phyloP scores from a whole-genome alignment of 768 basidiomycete species.

The Serendipita sp. region DNA sequence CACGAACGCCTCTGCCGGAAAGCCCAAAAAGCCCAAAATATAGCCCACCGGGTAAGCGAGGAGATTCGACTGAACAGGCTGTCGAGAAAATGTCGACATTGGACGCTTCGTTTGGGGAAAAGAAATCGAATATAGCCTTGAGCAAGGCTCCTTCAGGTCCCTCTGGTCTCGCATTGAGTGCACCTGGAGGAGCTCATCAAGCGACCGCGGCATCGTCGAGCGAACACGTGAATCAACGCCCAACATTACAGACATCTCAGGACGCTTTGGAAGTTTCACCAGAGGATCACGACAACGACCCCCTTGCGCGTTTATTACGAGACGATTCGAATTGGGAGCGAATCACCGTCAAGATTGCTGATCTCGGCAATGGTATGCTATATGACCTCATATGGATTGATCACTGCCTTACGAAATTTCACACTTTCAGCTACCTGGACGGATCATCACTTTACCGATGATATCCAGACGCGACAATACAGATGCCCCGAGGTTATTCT shows the following conservation, averaged over 20 bases:
- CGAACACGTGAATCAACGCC: not conserved
- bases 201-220: not conserved
- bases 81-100: slow-evolving; percentile 29
- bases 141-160: not conserved
- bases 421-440: slow-evolving; percentile 56
- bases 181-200: slow-evolving; percentile 18
- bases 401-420: not conserved
- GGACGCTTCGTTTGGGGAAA: slow-evolving; percentile 20
- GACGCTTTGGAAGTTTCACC: not conserved
- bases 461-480: slow-evolving; percentile 93
- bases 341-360: slow-evolving; percentile 97
- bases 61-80: slow-evolving; percentile 27
- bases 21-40: slow-evolving; percentile 16
- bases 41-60: slow-evolving; percentile 14
- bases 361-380: slow-evolving; percentile 78
- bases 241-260: not conserved
- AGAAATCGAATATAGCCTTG: not conserved
- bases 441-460: slow-evolving; percentile 96
- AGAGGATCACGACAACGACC: slow-evolving; percentile 18
- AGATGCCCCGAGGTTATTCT: slow-evolving; percentile 95
- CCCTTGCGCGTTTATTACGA: slow-evolving; percentile 16
- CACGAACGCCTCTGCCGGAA: slow-evolving; percentile 14
- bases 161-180: slow-evolving; percentile 13
- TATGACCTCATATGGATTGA: not conserved
- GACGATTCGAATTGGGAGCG: slow-evolving; percentile 27